A percentile compares a stretch with the other conserved stretches of the same genome.
These are phyloP conservation scores for Chlorella sorokiniana DNA, from an alignment of 139 green algal species.

Conservation along the genomic window DNA sequence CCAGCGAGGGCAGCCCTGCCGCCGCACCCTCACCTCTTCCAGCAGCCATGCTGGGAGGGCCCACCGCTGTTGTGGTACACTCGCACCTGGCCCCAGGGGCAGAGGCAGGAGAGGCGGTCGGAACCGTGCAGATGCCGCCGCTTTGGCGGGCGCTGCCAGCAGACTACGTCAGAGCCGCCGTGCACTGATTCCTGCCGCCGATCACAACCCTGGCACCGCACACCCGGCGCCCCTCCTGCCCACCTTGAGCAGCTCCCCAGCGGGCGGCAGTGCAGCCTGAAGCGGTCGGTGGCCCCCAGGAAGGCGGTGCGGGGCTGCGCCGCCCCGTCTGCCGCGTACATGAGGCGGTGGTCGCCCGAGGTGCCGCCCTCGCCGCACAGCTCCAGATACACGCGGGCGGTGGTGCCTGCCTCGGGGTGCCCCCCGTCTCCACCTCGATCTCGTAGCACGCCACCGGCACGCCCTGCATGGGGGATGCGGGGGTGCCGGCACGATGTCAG, in stretches of 20 bases:
- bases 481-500: not conserved
- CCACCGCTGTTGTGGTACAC: constrained; percentile 77
- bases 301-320: constrained; percentile 15
- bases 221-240: not conserved
- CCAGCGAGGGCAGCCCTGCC: constrained; percentile 50
- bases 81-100: constrained; percentile 37
- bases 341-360: constrained; percentile 34
- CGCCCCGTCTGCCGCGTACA: not conserved
- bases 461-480: not conserved
- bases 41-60: constrained; percentile 70
- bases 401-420: constrained; percentile 66
- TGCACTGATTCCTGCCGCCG: not conserved
- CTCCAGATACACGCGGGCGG: constrained; percentile 62
- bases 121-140: too few relatives aligned
- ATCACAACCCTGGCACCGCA: not conserved
- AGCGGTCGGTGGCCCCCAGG: constrained; percentile 2
- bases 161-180: too few relatives aligned
- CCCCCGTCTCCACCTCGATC: constrained; percentile 64
- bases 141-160: too few relatives aligned
- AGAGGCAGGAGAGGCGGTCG: not conserved
- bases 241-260: constrained; percentile 52
- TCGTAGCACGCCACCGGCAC: constrained; percentile 58
- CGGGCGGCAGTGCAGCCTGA: constrained; percentile 52
- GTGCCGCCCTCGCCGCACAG: constrained; percentile 48
- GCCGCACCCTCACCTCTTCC: constrained; percentile 65